Conservation (phyloP, 2,329 filamentous ascomycete genomes). For the Colletotrichum scovillei region DNA sequence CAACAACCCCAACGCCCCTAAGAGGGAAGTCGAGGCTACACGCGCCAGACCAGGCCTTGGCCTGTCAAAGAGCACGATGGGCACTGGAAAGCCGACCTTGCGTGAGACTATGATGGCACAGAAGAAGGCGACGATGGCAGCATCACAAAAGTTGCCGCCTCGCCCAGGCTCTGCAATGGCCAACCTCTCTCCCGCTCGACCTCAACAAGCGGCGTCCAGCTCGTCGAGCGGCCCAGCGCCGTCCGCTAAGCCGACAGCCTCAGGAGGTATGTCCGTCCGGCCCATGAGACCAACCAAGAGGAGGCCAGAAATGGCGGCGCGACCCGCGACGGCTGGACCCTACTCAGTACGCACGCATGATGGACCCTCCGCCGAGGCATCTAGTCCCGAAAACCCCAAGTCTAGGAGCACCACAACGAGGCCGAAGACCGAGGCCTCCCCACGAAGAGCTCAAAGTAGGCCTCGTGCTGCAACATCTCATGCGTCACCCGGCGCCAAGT, state of each 20-base stretch:
- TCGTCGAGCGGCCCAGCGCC: conserved; percentile 47
- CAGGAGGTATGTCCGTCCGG: conserved; percentile 71
- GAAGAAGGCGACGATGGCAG: conserved; percentile 70
- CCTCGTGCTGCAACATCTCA: conserved; percentile 57
- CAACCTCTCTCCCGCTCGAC: conserved; percentile 55
- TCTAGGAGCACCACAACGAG: conserved; percentile 62
- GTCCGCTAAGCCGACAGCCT: conserved; percentile 54
- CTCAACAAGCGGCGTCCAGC: conserved; percentile 47
- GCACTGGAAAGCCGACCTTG: conserved; percentile 72
- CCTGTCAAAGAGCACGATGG: conserved; percentile 72
- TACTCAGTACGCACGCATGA: conserved; percentile 71
- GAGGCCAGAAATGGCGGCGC: conserved; percentile 66
- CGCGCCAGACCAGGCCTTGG: conserved; percentile 68
- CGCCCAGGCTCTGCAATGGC: conserved; percentile 64
- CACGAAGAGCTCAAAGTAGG: conserved; percentile 60
- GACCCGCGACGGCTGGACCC: conserved; percentile 73
- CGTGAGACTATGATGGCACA: conserved; percentile 88
- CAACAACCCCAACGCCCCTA: conserved; percentile 79
- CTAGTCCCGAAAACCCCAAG: conserved; percentile 60
- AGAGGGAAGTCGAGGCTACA: conserved; percentile 60
- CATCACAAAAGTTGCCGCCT: conserved; percentile 59
- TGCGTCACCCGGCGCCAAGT: conserved; percentile 52
- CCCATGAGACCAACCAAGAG: conserved; percentile 71
- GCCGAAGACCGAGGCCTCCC: conserved; percentile 61
- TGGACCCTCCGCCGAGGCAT: conserved; percentile 50